These are phyloP conservation scores for Avicennia marina DNA, from an alignment of 257 asterid species.

Conservation along the genomic window DNA sequence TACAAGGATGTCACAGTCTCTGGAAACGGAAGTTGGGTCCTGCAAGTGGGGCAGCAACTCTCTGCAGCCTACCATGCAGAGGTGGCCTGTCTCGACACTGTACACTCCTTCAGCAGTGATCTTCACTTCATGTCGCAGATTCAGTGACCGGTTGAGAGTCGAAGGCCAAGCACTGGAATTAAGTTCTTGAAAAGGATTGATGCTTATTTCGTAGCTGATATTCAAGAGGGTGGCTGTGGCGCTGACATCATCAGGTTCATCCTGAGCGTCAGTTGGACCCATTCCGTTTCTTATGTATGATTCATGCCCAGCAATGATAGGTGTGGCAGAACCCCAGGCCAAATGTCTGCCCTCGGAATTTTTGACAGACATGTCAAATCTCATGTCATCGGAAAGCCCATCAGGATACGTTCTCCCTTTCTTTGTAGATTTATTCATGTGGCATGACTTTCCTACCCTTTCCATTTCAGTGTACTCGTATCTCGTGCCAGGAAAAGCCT, in stretches of 20 bases:
- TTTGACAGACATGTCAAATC: constrained; percentile 38
- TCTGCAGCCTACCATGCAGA: constrained; percentile 79
- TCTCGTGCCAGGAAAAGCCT: constrained; percentile 21
- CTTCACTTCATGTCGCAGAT: constrained; percentile 7
- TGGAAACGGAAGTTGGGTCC: not conserved
- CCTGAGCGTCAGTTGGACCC: too few species aligned
- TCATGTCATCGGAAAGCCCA: constrained; percentile 43
- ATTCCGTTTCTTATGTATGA: not conserved
- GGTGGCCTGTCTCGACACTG: constrained; percentile 38
- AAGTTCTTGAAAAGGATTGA: not conserved
- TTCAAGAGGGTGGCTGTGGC: constrained; percentile 12
- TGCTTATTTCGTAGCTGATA: constrained; percentile 45
- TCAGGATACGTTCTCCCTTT: constrained; percentile 35
- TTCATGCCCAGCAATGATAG: constrained; percentile 40
- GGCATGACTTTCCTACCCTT: constrained; percentile 29
- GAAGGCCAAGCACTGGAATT: not conserved
- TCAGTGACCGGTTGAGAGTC: constrained; percentile 14
- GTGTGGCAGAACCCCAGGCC: constrained; percentile 45
- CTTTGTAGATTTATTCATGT: constrained; percentile 11
- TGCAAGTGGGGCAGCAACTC: constrained; percentile 20
- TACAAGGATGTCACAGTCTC: constrained; percentile 55
- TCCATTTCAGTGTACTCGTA: constrained; percentile 50
- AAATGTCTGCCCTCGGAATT: constrained; percentile 15
- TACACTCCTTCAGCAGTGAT: constrained; percentile 63
- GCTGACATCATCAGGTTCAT: too few species aligned